Evolutionary conservation across 2,329 filamentous ascomycete genomes (phyloP).

Genomic region (Elsinoe fawcettii): DNA sequence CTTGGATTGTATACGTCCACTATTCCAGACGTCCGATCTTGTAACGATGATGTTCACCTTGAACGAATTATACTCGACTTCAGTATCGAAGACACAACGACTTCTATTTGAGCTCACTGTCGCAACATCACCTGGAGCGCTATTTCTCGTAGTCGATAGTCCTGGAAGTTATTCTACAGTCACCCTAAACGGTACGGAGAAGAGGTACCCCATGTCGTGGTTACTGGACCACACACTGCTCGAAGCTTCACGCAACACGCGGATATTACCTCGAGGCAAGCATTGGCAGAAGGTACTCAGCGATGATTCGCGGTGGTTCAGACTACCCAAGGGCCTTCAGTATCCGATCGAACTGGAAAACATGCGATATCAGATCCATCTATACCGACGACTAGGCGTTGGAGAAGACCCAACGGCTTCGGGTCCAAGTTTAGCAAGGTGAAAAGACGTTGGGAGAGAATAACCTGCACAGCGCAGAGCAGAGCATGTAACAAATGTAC

Average conservation of each 20-base stretch:
- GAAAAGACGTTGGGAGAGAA: background rate
- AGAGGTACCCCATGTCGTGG: constrained; percentile 90
- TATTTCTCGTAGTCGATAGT: constrained; percentile 83
- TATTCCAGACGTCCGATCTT: constrained; percentile 37
- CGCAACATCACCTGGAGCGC: constrained; percentile 48
- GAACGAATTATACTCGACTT: constrained; percentile 84
- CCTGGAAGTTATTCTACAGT: constrained; percentile 89
- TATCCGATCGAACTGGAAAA: constrained; percentile 87
- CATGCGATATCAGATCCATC: constrained; percentile 88
- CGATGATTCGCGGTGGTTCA: constrained; percentile 79
- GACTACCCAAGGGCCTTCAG: constrained; percentile 52
- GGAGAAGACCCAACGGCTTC: constrained; percentile 2
- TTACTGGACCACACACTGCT: constrained; percentile 75
- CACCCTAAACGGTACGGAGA: constrained; percentile 47
- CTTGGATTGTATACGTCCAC: constrained; percentile 28
- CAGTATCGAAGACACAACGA: constrained; percentile 64
- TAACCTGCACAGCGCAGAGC: background rate
- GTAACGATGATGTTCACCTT: constrained; percentile 88
- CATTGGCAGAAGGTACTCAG: constrained; percentile 68
- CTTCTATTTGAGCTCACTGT: constrained; percentile 65
- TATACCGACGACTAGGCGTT: constrained; percentile 47
- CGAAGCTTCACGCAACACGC: constrained; percentile 18
- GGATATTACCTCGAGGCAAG: constrained; percentile 17
- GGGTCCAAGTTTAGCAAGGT: constrained; percentile 5
- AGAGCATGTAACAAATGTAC: constrained; percentile 2